Evolutionary conservation across 2,329 filamentous ascomycete genomes (phyloP), one percentile per base, ranked within the genome.

Genomic region (Penicillium aurantiogriseum): DNA sequence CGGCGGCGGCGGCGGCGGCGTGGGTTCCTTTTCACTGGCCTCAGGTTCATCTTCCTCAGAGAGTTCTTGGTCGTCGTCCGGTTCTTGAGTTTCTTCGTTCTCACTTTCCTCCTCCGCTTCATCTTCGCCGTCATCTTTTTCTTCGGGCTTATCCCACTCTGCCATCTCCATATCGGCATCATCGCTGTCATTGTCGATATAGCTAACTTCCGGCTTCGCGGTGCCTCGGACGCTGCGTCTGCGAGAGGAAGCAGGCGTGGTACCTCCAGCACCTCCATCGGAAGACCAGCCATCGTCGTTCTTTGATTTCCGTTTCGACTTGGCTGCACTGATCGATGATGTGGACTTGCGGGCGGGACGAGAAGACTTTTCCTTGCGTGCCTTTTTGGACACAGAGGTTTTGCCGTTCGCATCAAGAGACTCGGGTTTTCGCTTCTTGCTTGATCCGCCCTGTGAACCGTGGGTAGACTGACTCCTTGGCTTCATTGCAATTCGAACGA

Each of bases 401-500:
- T 66, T 63, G 7, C 67, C 68, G 36, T 69, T 71, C 21, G 62
- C 44, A 45, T 69, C 69, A 8, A 64, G 54, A 31, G 69, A 59
- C 43, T 77, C 74, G 19, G 72, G 72, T 63, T 79, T 80, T 44
- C 78, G 69, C 67, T 79, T 79, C 65, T 75, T 76, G 42, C 57
- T 63, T 19, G 66, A 61, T 21, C 65, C 62, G 33, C 53, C 47
- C 1, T 60, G 59, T 21, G 66, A 61, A n/a, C 63, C 58, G 1
- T 67, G 60, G 2, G 46, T 6, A 36, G 64, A 69, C 44, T 70
- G 68, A 62, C 70, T 74, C 75, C 80, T 85, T 31, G 78, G 79
- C 79, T 88, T 91, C 73, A 95, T 77, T 17, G 77, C 79, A 40
- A 74, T 87, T 67, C 87, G 86, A 58, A 97, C 90, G 45, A 92